These are phyloP conservation scores for Spinacia oleracea DNA, from an alignment of 179 eudicot species.

Conservation along the genomic window DNA sequence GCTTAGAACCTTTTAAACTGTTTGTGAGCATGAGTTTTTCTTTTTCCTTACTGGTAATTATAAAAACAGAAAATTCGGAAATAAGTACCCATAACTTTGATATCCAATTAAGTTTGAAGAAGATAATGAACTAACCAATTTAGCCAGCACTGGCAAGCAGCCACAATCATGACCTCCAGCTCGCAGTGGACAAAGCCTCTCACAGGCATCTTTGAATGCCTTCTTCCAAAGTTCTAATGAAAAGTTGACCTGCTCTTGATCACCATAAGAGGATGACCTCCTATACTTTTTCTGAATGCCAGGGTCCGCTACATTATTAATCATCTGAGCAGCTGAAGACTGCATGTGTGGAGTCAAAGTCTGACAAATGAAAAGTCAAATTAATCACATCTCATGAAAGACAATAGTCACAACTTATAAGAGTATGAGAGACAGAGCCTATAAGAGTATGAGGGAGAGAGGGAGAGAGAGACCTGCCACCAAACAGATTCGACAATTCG, in stretches of 20 bases:
- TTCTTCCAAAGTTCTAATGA: constrained; percentile 88
- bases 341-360: constrained; percentile 94
- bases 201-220: constrained; percentile 89
- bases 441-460: not conserved
- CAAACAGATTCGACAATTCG: constrained; percentile 88
- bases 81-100: too few species aligned
- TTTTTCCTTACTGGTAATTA: too few species aligned
- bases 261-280: constrained; percentile 48
- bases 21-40: too few species aligned
- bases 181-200: constrained; percentile 88
- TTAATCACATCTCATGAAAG: not conserved
- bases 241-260: constrained; percentile 66
- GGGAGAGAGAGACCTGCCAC: constrained; percentile 77
- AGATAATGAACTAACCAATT: constrained; percentile 52
- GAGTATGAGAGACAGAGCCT: not conserved
- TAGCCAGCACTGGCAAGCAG: constrained; percentile 73
- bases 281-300: constrained; percentile 40
- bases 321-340: constrained; percentile 60
- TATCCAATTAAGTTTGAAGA: not conserved
- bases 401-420: not conserved
- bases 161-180: constrained; percentile 94
- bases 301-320: constrained; percentile 41
- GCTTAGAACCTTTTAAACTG: too few species aligned
- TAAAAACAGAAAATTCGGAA: too few species aligned
- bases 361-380: constrained; percentile 36